Evolutionary conservation across 306 rosid species (phyloP).

Genomic region (Glycyrrhiza uralensis): DNA sequence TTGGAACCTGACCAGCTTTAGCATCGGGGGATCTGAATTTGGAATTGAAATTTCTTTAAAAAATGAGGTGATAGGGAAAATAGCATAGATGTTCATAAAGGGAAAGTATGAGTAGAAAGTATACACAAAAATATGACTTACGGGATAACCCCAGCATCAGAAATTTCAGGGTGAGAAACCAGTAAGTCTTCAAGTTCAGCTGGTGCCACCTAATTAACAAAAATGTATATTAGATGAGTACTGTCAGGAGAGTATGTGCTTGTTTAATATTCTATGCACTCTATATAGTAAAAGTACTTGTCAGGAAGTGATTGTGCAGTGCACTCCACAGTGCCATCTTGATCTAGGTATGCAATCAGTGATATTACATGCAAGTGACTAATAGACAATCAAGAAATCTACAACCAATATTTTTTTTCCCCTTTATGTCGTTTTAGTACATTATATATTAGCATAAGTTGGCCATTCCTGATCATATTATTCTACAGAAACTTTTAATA

Average conservation of each 20-base stretch:
- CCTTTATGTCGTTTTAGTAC: too few relatives aligned
- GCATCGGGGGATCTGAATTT: conserved; percentile 42
- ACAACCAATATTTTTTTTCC: background rate
- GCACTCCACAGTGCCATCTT: background rate
- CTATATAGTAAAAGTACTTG: background rate
- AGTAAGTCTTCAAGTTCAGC: conserved; percentile 55
- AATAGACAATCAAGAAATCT: background rate
- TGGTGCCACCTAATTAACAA: conserved; percentile 39
- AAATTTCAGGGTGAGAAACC: conserved; percentile 40
- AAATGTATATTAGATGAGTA: background rate
- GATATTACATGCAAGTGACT: background rate
- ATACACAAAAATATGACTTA: conserved; percentile 10
- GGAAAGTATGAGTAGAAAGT: background rate
- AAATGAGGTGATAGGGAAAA: background rate
- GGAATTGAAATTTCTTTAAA: background rate
- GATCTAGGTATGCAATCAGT: background rate
- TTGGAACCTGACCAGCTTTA: conserved; percentile 57
- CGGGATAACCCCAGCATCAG: conserved; percentile 51
- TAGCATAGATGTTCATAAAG: background rate
- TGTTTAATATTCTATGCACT: background rate
- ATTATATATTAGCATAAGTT: too few relatives aligned
- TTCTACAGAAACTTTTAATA: too few relatives aligned
- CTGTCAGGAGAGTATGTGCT: background rate
- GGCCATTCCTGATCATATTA: too few relatives aligned
- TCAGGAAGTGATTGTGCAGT: background rate